phyloP scores from a whole-genome alignment of 306 rosid species.

The Senna tora region DNA sequence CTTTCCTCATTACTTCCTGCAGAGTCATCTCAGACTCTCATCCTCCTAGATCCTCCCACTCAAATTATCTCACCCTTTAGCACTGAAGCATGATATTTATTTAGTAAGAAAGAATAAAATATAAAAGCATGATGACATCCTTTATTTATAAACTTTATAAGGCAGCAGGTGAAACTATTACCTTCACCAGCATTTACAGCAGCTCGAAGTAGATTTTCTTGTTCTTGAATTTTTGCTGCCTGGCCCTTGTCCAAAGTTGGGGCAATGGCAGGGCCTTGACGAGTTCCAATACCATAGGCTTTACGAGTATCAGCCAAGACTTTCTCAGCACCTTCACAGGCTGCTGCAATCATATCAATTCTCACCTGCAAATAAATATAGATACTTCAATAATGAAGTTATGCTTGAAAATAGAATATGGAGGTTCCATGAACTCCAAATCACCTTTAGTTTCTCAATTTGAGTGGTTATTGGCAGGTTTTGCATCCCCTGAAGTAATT shows the following conservation, averaged over 20 bases:
- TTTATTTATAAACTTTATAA: background rate
- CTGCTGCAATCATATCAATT: constrained; percentile 86
- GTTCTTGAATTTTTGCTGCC: constrained; percentile 95
- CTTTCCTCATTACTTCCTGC: background rate
- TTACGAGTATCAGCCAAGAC: constrained; percentile 92
- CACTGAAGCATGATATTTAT: background rate
- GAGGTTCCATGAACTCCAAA: constrained; percentile 21
- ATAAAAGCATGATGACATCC: background rate
- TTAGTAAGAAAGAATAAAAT: background rate
- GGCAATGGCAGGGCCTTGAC: constrained; percentile 77
- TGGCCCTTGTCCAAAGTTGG: constrained; percentile 92
- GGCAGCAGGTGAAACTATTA: constrained; percentile 27
- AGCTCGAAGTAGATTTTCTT: constrained; percentile 85
- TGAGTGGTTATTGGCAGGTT: constrained; percentile 72
- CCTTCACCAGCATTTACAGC: constrained; percentile 88
- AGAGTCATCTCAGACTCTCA: background rate
- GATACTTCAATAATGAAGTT: background rate
- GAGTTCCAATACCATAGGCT: constrained; percentile 85
- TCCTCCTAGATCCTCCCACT: background rate
- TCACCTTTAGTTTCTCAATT: constrained; percentile 80
- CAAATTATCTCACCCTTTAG: background rate
- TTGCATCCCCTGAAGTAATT: constrained; percentile 84
- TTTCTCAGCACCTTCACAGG: constrained; percentile 94
- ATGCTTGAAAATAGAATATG: background rate
- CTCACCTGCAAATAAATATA: constrained; percentile 56